Evolutionary conservation across 352 stramenopile species (phyloP).

Genomic region (Globisporangium paroecandrum): DNA sequence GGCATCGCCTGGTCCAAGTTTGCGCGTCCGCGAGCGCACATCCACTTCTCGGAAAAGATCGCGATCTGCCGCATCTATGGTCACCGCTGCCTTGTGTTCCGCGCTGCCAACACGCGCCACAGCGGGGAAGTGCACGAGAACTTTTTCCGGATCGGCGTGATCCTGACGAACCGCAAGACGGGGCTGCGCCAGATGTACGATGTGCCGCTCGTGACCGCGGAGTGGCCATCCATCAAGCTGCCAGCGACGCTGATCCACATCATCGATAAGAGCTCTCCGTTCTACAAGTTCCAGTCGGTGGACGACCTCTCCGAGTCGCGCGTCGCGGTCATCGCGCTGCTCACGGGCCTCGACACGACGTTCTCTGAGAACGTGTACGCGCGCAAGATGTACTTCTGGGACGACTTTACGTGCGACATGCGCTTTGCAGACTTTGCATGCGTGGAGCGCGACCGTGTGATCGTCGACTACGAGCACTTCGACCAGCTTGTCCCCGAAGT

Average conservation of each 20-base stretch:
- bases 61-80: constrained; percentile 68
- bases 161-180: constrained; percentile 80
- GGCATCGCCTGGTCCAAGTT: constrained; percentile 87
- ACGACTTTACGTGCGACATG: constrained; percentile 81
- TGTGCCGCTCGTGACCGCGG: constrained; percentile 68
- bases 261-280: constrained; percentile 75
- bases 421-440: constrained; percentile 77
- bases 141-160: constrained; percentile 80
- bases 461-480: constrained; percentile 71
- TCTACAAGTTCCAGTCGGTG: constrained; percentile 70
- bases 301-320: constrained; percentile 70
- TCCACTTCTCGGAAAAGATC: constrained; percentile 77
- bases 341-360: constrained; percentile 81
- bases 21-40: constrained; percentile 68
- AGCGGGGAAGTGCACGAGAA: constrained; percentile 80
- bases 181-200: constrained; percentile 80
- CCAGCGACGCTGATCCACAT: constrained; percentile 81
- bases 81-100: constrained; percentile 76
- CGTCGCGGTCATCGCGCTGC: constrained; percentile 70
- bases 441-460: constrained; percentile 57
- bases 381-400: constrained; percentile 87
- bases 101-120: constrained; percentile 75
- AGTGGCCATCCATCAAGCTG: constrained; percentile 83
- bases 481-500: constrained; percentile 45
- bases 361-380: constrained; percentile 86